Evolutionary conservation across 2,329 filamentous ascomycete species (phyloP).

Genomic region (Paradendryphiella salina): DNA sequence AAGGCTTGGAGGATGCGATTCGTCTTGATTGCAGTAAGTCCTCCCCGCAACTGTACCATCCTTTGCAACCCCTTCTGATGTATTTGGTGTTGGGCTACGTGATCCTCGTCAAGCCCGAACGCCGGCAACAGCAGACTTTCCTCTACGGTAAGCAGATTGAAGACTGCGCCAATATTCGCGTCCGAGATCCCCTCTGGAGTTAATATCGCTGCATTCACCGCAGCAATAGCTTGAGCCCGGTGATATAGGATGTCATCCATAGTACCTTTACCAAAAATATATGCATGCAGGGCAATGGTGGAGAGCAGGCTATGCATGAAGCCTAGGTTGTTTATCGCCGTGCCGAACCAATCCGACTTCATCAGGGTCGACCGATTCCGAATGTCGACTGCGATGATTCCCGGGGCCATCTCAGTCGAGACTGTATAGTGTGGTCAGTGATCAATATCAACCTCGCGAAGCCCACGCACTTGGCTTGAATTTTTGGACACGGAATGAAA

Average conservation of each 20-base stretch:
- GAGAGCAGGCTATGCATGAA: constrained; percentile 48
- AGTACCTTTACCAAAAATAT: constrained; percentile 37
- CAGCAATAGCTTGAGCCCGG: constrained; percentile 40
- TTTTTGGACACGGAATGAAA: not conserved
- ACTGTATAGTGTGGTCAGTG: constrained; percentile 34
- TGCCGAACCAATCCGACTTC: constrained; percentile 45
- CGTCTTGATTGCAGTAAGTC: constrained; percentile 38
- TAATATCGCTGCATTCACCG: constrained; percentile 41
- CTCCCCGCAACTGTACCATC: constrained; percentile 45
- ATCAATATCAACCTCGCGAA: not conserved
- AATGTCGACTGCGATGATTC: constrained; percentile 45
- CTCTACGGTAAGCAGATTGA: constrained; percentile 45
- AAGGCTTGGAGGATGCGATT: constrained; percentile 48
- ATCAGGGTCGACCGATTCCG: constrained; percentile 42
- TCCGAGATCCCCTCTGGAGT: constrained; percentile 40
- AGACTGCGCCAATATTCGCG: constrained; percentile 46
- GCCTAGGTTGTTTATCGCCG: constrained; percentile 39
- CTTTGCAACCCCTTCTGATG: constrained; percentile 40
- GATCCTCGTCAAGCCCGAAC: constrained; percentile 32
- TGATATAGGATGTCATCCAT: constrained; percentile 40
- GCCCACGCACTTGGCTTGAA: not conserved
- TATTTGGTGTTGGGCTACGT: constrained; percentile 38
- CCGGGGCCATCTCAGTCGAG: constrained; percentile 42
- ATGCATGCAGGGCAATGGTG: constrained; percentile 42
- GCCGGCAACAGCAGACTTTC: constrained; percentile 35